These are phyloP conservation scores for Kokia cookei DNA, from an alignment of 441 rosid genomes.

Conservation along the genomic window DNA sequence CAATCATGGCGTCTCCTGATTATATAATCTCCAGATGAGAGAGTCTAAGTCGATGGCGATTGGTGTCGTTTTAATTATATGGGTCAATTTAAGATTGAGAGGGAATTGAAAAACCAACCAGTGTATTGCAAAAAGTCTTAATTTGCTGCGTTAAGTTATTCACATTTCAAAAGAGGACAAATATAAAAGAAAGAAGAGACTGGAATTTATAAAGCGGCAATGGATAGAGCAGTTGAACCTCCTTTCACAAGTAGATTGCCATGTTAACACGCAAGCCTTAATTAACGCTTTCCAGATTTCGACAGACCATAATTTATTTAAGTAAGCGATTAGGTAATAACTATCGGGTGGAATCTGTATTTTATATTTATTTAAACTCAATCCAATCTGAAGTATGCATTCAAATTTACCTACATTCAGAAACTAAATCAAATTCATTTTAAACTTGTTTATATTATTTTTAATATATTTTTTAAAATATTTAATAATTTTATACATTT, in stretches of 20 bases:
- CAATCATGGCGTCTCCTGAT: background rate
- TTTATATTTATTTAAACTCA: too few relatives aligned
- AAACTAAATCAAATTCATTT: too few relatives aligned
- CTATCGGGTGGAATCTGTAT: too few relatives aligned
- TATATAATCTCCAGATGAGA: background rate
- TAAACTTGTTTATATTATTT: too few relatives aligned
- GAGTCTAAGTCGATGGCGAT: background rate
- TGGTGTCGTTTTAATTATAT: slow-evolving; percentile 19
- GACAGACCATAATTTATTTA: background rate
- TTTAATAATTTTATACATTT: too few relatives aligned
- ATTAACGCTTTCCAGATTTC: background rate
- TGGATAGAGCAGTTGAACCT: background rate
- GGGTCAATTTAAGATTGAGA: background rate
- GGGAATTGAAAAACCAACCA: background rate
- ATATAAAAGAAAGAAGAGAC: background rate
- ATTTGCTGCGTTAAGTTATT: background rate
- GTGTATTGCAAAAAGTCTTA: background rate
- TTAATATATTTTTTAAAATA: too few relatives aligned
- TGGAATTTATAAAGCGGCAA: background rate
- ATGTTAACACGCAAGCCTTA: background rate
- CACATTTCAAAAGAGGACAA: background rate
- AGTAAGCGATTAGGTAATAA: background rate
- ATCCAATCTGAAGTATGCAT: too few relatives aligned
- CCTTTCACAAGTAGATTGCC: background rate
- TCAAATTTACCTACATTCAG: too few relatives aligned